Evolutionary conservation across 2,329 filamentous ascomycete species (phyloP).

Genomic region (Phyllosticta citriasiana): DNA sequence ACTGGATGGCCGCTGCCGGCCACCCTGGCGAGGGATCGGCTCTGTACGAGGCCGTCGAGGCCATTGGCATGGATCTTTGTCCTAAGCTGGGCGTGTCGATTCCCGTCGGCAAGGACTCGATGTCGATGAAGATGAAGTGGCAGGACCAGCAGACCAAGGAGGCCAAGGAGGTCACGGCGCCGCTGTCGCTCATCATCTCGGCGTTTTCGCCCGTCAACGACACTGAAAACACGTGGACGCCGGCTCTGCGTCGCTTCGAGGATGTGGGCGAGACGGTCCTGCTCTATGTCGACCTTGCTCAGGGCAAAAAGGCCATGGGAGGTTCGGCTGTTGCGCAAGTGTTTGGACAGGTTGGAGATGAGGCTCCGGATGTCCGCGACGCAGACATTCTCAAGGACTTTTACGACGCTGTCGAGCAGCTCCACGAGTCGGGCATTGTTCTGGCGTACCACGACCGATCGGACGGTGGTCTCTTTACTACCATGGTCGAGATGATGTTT

Average conservation of each 20-base stretch:
- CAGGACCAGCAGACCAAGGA: conserved; percentile 57
- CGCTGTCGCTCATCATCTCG: conserved; percentile 82
- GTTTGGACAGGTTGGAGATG: conserved; percentile 74
- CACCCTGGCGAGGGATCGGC: conserved; percentile 88
- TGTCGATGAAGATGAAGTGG: conserved; percentile 99
- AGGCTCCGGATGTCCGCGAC: conserved; percentile 73
- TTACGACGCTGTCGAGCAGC: conserved; percentile 71
- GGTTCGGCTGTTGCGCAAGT: conserved; percentile 87
- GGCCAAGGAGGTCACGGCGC: conserved; percentile 79
- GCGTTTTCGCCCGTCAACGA: conserved; percentile 80
- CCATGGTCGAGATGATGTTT: conserved; percentile 95
- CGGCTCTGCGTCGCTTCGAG: conserved; percentile 69
- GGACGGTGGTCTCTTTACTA: conserved; percentile 85
- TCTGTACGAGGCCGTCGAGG: conserved; percentile 86
- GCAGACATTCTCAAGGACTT: conserved; percentile 75
- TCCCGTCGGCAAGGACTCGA: conserved; percentile 95
- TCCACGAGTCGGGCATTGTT: conserved; percentile 60
- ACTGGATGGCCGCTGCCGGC: conserved; percentile 98
- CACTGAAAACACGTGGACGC: conserved; percentile 85
- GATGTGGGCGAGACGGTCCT: conserved; percentile 83
- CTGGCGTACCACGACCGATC: conserved; percentile 92
- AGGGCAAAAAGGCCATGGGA: conserved; percentile 70
- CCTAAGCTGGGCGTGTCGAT: conserved; percentile 85
- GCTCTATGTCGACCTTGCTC: conserved; percentile 82
- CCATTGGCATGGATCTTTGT: conserved; percentile 87